Conservation (phyloP, 1,284 basidiomycete species). For the Leccinum subfulvum region DNA sequence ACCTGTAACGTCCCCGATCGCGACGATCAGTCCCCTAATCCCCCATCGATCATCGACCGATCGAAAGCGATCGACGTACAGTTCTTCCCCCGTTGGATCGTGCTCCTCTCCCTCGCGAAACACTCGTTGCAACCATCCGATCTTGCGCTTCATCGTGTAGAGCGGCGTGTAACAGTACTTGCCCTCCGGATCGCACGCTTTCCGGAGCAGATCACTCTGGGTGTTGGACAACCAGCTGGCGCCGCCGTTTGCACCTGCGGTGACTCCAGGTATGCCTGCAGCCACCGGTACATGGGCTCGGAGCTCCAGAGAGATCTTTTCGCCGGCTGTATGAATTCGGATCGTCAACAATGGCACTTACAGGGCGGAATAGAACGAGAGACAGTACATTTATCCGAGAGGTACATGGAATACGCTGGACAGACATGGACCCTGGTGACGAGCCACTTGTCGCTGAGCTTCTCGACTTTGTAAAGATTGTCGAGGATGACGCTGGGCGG, state of each 20-base stretch:
- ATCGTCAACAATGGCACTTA: background rate
- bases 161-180: conserved; percentile 27
- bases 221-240: conserved; percentile 23
- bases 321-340: conserved; percentile 16
- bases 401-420: conserved; percentile 31
- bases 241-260: conserved; percentile 3
- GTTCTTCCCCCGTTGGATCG: background rate
- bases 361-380: background rate
- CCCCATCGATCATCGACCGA: background rate
- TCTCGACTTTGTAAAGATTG: conserved; percentile 18
- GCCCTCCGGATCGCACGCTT: conserved; percentile 13
- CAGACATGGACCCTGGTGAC: conserved; percentile 26
- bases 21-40: background rate
- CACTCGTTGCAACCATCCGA: background rate
- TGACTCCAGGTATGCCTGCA: conserved; percentile 3
- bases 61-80: conserved; percentile 10
- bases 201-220: conserved; percentile 19
- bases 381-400: conserved; percentile 26
- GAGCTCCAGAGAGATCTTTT: conserved; percentile 28
- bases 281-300: conserved; percentile 9
- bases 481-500: conserved; percentile 18
- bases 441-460: conserved; percentile 25
- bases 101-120: conserved; percentile 13
- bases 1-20: conserved; percentile 13
- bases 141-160: conserved; percentile 21